Conservation (phyloP, 139 green algal species). For the Penium margaritaceum region DNA sequence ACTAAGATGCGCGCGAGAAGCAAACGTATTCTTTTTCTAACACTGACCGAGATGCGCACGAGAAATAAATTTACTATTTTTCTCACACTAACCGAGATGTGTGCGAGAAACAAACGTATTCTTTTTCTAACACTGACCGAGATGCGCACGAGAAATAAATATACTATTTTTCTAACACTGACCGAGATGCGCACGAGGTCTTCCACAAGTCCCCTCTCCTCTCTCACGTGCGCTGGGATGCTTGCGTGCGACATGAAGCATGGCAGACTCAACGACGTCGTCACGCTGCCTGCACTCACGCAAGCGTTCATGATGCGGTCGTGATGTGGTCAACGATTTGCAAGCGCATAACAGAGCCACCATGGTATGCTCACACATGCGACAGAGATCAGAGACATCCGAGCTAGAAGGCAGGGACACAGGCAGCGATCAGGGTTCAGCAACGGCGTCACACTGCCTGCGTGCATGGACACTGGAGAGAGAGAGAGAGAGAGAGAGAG, state of each 20-base stretch:
- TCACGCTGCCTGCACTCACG: conserved; percentile 64
- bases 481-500: too few species aligned
- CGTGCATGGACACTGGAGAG: too few species aligned
- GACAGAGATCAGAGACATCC: too few species aligned
- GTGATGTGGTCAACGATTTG: too few species aligned
- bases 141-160: background rate
- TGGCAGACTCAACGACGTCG: conserved; percentile 80
- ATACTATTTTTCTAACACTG: conserved; percentile 38
- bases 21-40: background rate
- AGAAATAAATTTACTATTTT: background rate
- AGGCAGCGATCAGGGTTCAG: too few species aligned
- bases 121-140: background rate
- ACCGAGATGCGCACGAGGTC: conserved; percentile 88
- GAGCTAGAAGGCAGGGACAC: too few species aligned
- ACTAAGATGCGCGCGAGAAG: too few species aligned
- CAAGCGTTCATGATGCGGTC: too few species aligned
- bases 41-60: background rate
- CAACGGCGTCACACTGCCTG: too few species aligned
- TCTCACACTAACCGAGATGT: background rate
- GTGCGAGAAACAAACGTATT: background rate
- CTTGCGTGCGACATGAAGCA: conserved; percentile 94
- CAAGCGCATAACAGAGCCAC: too few species aligned
- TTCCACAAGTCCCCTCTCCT: conserved; percentile 79
- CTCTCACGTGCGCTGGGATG: conserved; percentile 78
- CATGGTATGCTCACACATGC: too few species aligned